Percentiles rank a stretch among this genome's conserved stretches.
These are phyloP conservation scores for Scutellaria minor DNA, from an alignment of 257 asterid genomes.

Conservation along the genomic window DNA sequence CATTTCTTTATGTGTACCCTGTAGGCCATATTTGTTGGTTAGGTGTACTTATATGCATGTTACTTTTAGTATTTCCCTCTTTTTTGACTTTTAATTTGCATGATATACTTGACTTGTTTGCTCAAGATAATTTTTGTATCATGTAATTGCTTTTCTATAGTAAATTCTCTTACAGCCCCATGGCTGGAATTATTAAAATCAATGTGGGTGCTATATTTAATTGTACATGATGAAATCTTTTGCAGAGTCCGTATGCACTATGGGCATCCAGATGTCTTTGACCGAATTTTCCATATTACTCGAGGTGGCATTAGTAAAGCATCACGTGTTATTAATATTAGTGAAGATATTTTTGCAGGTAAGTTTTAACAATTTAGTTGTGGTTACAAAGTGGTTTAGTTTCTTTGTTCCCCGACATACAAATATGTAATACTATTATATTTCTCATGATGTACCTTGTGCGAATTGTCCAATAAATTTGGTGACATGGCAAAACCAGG, in stretches of 20 bases:
- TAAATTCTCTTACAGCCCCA: background rate
- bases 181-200: conserved; percentile 3
- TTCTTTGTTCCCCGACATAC: background rate
- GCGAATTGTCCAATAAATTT: background rate
- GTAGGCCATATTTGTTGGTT: background rate
- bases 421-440: background rate
- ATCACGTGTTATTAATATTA: conserved; percentile 93
- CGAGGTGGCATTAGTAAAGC: conserved; percentile 99
- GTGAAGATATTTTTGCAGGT: conserved; percentile 98
- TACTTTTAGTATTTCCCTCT: background rate
- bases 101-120: conserved; percentile 12
- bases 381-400: conserved; percentile 8
- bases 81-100: background rate
- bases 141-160: background rate
- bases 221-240: conserved; percentile 17
- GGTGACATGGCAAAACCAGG: conserved; percentile 9
- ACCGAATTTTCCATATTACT: conserved; percentile 89
- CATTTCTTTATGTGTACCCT: background rate
- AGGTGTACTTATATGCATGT: conserved; percentile 3
- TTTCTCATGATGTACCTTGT: conserved; percentile 18
- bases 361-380: conserved; percentile 32
- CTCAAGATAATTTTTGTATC: conserved; percentile 17
- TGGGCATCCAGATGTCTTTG: conserved; percentile 99
- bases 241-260: conserved; percentile 99
- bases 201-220: conserved; percentile 21